Percentiles rank a stretch among this genome's conserved stretches.
Conservation (phyloP, 352 stramenopile species). For the Globisporangium perplexum region DNA sequence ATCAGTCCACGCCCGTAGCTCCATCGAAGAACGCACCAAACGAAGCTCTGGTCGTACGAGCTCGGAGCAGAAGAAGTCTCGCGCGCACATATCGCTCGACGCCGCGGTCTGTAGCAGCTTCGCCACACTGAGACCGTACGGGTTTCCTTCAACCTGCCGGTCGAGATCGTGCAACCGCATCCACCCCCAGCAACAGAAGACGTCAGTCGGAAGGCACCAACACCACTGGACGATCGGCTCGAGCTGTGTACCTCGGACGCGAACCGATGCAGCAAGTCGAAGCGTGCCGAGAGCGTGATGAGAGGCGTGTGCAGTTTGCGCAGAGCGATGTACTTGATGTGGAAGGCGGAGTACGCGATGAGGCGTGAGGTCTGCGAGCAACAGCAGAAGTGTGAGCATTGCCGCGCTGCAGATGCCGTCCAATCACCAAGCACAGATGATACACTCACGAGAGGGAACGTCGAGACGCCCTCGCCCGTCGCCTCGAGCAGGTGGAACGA, state of each 20-base stretch:
- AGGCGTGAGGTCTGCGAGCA: constrained; percentile 20
- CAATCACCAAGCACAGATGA: neutral
- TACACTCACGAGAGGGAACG: constrained; percentile 33
- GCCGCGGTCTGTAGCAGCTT: constrained; percentile 34
- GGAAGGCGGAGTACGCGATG: constrained; percentile 34
- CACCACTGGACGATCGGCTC: neutral
- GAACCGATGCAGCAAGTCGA: constrained; percentile 43
- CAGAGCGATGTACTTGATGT: constrained; percentile 41
- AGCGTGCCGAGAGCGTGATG: constrained; percentile 31
- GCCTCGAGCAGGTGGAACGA: constrained; percentile 47
- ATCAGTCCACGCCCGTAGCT: neutral
- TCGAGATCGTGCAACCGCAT: neutral
- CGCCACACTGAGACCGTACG: constrained; percentile 48
- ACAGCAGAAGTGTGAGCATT: neutral
- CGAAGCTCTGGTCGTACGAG: constrained; percentile 23
- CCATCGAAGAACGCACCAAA: neutral
- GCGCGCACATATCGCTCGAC: constrained; percentile 2
- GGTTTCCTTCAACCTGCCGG: constrained; percentile 29
- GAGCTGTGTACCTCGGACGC: constrained; percentile 17
- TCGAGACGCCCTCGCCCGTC: constrained; percentile 56
- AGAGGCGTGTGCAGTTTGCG: constrained; percentile 48
- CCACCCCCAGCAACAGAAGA: neutral
- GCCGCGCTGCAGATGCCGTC: neutral
- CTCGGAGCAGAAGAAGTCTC: constrained; percentile 64
- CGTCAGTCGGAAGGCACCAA: neutral